phyloP scores from a whole-genome alignment of 495 filamentous ascomycete genomes.

The Xylaria bambusicola region DNA sequence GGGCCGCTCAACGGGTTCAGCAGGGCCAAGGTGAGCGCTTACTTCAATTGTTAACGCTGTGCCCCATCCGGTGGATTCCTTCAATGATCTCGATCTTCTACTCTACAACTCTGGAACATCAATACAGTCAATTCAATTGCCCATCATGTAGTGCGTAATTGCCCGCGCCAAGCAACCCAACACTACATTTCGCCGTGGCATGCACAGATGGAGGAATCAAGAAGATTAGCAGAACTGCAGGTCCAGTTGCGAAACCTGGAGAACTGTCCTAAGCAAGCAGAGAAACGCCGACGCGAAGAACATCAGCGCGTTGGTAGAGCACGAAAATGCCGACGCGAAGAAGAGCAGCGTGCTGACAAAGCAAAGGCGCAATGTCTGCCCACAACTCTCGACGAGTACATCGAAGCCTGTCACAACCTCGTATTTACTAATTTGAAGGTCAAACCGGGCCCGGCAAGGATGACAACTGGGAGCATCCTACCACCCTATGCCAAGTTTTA shows the following conservation, averaged over 20 bases:
- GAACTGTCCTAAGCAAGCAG: slow-evolving; percentile 13
- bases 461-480: neutral
- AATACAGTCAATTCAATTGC: too few relatives aligned
- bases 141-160: too few relatives aligned
- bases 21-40: too few relatives aligned
- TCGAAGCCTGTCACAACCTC: slow-evolving; percentile 37
- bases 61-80: too few relatives aligned
- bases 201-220: slow-evolving; percentile 2
- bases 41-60: too few relatives aligned
- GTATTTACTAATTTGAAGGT: slow-evolving; percentile 39
- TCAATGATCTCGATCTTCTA: too few relatives aligned
- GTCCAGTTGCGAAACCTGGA: neutral
- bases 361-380: slow-evolving; percentile 23
- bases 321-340: slow-evolving; percentile 19
- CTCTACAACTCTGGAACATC: too few relatives aligned
- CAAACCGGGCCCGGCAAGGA: slow-evolving; percentile 18
- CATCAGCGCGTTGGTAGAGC: slow-evolving; percentile 17
- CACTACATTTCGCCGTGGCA: too few relatives aligned
- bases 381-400: slow-evolving; percentile 42
- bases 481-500: neutral
- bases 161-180: too few relatives aligned
- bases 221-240: slow-evolving; percentile 9
- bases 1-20: too few relatives aligned
- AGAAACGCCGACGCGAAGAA: slow-evolving; percentile 12
- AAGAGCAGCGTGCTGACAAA: slow-evolving; percentile 14